Conservation (phyloP, 1,139 yeast species). For the Nakaseomyces sp. region DNA sequence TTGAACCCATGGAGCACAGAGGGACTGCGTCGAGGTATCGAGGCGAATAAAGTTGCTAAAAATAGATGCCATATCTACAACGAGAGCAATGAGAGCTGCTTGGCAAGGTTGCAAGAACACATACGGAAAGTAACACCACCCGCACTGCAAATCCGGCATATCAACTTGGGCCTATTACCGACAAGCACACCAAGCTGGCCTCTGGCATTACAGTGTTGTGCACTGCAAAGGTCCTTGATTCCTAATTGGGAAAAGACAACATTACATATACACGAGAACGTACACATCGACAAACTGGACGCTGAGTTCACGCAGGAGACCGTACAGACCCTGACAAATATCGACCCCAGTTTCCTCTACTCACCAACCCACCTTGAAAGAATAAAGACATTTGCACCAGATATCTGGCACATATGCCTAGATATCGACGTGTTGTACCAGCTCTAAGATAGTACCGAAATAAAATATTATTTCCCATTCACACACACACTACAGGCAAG, state of each 20-base stretch:
- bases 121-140: background rate
- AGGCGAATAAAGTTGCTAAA: conserved; percentile 36
- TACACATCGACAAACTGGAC: conserved; percentile 39
- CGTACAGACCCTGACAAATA: conserved; percentile 9
- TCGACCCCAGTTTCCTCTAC: conserved; percentile 9
- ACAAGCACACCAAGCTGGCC: conserved; percentile 57
- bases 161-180: conserved; percentile 74
- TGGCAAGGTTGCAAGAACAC: conserved; percentile 33
- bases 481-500: no score
- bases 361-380: conserved; percentile 35
- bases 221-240: conserved; percentile 12
- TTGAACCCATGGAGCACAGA: conserved; percentile 78
- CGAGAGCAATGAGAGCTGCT: conserved; percentile 52
- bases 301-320: conserved; percentile 7
- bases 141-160: conserved; percentile 42
- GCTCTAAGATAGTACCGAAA: no score
- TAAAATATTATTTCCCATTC: no score
- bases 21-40: conserved; percentile 54
- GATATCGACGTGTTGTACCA: conserved; percentile 37
- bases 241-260: conserved; percentile 19
- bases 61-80: conserved; percentile 32
- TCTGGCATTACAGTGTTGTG: conserved; percentile 33
- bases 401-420: conserved; percentile 67
- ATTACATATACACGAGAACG: conserved; percentile 73
- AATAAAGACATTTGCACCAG: conserved; percentile 83